A percentile compares a stretch with the other conserved stretches of the same genome.
These are phyloP conservation scores for Entophlyctis helioformis DNA, from an alignment of 192 early-diverging fungal genomes.

Conservation along the genomic window DNA sequence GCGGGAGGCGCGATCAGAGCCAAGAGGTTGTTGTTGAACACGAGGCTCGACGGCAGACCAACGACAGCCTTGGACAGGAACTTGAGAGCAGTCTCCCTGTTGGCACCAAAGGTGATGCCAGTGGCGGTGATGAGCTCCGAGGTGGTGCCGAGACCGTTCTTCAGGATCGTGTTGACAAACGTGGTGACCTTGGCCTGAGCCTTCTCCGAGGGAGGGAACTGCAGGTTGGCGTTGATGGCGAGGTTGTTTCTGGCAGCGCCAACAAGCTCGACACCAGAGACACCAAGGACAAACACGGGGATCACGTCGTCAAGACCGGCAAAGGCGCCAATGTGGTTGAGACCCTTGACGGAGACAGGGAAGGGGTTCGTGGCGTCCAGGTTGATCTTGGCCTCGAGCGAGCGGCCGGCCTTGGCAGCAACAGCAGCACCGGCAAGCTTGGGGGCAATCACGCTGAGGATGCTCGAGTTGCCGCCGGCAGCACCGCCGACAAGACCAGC, in stretches of 20 bases:
- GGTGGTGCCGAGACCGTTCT: conserved; percentile 1
- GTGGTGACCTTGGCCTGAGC: conserved; percentile 6
- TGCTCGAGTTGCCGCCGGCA: background rate
- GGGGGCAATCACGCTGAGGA: conserved; percentile 10
- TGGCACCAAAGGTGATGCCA: conserved; percentile 11
- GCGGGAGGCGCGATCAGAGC: too few relatives aligned
- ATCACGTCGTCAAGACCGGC: conserved; percentile 1
- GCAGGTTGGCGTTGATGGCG: conserved; percentile 3
- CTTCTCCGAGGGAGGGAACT: conserved; percentile 1
- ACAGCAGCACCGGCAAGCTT: conserved; percentile 3
- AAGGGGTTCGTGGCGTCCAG: conserved; percentile 7
- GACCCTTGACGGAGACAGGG: conserved; percentile 11
- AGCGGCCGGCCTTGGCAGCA: conserved; percentile 5
- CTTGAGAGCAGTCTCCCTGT: conserved; percentile 9
- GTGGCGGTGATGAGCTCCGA: conserved; percentile 7
- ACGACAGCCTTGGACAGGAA: conserved; percentile 6
- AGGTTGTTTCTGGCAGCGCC: conserved; percentile 10
- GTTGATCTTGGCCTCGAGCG: conserved; percentile 2
- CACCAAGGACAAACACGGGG: background rate
- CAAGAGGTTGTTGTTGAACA: too few relatives aligned
- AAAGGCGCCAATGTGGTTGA: conserved; percentile 12
- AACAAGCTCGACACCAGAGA: background rate
- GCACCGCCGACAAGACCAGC: conserved; percentile 2
- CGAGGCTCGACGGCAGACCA: too few relatives aligned
- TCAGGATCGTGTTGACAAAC: conserved; percentile 7